Base-by-base conservation (phyloP, 352 stramenopile genomes). In the Phytophthora syringae region DNA sequence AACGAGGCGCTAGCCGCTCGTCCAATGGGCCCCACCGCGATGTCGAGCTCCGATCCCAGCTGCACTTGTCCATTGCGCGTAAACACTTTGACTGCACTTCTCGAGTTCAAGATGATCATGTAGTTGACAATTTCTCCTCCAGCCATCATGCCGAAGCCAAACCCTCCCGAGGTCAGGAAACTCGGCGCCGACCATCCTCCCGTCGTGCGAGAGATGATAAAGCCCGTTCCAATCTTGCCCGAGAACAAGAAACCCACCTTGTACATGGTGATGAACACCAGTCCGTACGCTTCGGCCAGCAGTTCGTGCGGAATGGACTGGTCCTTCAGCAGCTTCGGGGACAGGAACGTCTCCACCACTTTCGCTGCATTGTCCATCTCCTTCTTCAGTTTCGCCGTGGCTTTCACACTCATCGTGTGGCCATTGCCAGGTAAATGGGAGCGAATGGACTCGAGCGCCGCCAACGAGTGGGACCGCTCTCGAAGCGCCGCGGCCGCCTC, bases 121-220 rank as follows among this genome's bases (percentile, higher is more conserved):
- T 92, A 93, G 60, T 92, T 86, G 37, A 93, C 82, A 56, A 90
- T 62, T 67, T 93, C 82, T 18, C 82, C 85, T 11, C 85, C 85
- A n/a, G 82, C 85, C 82, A 93, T 93, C 82, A 93, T 93, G 6
- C 85, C 85, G 60, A 93, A 93, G 6, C 85, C 85, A 51, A 93
- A 62, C 7, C 85, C 85, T 22, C 82, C 85, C 1, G 80, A 92
- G 37, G 69, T 83, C 15, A 93, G 52, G 58, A 93, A 93, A 15
- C 77, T 86, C 24, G 85, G 85, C 50, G 85, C 81, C 15, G 85
- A 93, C 85, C 85, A 93, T 20, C 85, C 85, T 25, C 74, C 74
- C 16, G 81, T 75, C 7, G 85, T 93, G 43, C 83, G 79, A 7
- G 85, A 87, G 50, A 93, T 89, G 50, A 93, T 58, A 66, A 93